Conservation (phyloP, 768 basidiomycete species). For the Paxillus rubicundulus region DNA sequence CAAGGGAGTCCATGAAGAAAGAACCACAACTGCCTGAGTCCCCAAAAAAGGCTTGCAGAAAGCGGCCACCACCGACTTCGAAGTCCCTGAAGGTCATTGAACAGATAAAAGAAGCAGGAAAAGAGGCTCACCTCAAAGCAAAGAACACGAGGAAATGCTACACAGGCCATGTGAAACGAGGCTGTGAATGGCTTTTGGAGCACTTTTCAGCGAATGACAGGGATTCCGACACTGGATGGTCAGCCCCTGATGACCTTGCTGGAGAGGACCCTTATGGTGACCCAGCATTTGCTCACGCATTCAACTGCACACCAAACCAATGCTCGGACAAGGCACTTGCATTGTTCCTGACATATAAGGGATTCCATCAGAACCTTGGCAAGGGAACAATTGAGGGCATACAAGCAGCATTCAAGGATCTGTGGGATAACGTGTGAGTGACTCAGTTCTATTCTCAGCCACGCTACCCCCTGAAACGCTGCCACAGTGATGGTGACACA, state of each 20-base stretch:
- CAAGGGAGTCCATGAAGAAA: too few species aligned
- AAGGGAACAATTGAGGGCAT: background rate
- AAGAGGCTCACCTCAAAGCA: constrained; percentile 2
- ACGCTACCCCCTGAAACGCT: background rate
- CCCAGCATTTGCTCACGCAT: background rate
- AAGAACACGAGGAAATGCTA: background rate
- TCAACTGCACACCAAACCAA: background rate
- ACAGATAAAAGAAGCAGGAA: background rate
- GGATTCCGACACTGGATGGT: background rate
- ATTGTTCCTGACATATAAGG: background rate
- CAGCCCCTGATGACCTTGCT: background rate
- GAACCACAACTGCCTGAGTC: too few species aligned
- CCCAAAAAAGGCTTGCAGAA: too few species aligned
- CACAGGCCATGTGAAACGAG: background rate
- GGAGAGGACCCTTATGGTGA: background rate
- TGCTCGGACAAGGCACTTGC: background rate
- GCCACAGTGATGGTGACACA: constrained; percentile 15
- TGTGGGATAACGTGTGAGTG: background rate
- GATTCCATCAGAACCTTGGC: constrained; percentile 1
- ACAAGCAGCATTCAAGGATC: background rate
- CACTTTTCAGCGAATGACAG: background rate
- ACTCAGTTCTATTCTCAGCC: background rate
- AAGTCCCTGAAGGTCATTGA: too few species aligned
- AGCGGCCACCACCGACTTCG: too few species aligned
- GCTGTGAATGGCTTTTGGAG: background rate